Conservation (phyloP, 2,329 filamentous ascomycete genomes). For the Stenocarpella maydis region DNA sequence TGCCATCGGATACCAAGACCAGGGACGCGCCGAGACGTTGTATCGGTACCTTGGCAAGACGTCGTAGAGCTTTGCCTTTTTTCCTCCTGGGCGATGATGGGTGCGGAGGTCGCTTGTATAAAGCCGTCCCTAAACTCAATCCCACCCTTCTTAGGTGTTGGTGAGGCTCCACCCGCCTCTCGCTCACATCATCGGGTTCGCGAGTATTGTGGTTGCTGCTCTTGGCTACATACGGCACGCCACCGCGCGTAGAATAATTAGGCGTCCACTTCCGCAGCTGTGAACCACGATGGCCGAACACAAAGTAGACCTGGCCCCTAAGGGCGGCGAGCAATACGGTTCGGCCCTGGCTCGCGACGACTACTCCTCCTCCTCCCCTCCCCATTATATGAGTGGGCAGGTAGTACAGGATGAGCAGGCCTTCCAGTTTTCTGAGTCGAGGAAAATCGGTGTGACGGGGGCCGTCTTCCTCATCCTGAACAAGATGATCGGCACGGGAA, state of each 20-base stretch:
- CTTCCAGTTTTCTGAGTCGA: conserved; percentile 49
- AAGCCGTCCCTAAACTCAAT: not conserved
- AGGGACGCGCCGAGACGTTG: conserved; percentile 3
- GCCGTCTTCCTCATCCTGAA: conserved; percentile 64
- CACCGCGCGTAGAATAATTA: not conserved
- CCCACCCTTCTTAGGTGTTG: not conserved
- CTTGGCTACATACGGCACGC: not conserved
- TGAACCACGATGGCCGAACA: conserved; percentile 4
- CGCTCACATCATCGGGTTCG: not conserved
- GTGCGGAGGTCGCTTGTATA: not conserved
- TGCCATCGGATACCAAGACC: conserved; percentile 17
- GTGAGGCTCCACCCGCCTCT: not conserved
- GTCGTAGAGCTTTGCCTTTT: not conserved
- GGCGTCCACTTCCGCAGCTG: no score
- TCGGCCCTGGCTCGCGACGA: not conserved
- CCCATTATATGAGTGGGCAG: not conserved
- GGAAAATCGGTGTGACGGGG: conserved; percentile 61
- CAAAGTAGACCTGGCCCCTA: not conserved
- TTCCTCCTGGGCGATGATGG: no score
- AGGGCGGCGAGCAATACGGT: not conserved
- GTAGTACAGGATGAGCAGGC: conserved; percentile 40
- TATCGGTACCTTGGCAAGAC: conserved; percentile 13
- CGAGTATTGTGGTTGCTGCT: not conserved
- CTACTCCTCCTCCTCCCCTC: not conserved
- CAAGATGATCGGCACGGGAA: conserved; percentile 67